A percentile compares a stretch with the other conserved stretches of the same genome.
phyloP scores from a whole-genome alignment of 1,284 basidiomycete genomes.

The Pascua guehoae region DNA sequence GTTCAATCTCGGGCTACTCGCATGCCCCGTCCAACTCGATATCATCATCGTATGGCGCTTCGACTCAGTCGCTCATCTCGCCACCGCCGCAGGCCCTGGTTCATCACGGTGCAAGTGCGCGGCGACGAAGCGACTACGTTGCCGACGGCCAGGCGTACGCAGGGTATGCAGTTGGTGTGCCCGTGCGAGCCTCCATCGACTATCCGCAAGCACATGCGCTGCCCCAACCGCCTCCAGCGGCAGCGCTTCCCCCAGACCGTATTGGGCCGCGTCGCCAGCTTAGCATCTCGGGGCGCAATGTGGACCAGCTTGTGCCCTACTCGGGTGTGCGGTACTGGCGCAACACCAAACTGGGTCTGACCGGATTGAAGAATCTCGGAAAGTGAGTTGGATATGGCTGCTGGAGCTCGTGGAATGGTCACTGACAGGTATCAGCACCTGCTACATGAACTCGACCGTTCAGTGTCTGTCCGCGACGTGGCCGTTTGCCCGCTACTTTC shows the following conservation, averaged over 20 bases:
- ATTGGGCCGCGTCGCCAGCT: too few species aligned
- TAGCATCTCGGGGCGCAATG: background rate
- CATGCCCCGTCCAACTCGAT: too few species aligned
- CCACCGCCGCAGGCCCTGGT: slow-evolving; percentile 71
- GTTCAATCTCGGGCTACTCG: slow-evolving; percentile 26
- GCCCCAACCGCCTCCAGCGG: slow-evolving; percentile 60
- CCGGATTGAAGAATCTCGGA: slow-evolving; percentile 90
- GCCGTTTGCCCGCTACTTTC: slow-evolving; percentile 86
- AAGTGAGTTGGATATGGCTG: slow-evolving; percentile 54
- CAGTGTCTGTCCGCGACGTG: slow-evolving; percentile 91
- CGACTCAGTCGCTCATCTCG: slow-evolving; percentile 43
- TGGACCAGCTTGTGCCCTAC: slow-evolving; percentile 9
- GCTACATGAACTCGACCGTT: slow-evolving; percentile 98
- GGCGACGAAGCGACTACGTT: slow-evolving; percentile 71
- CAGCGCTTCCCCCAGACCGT: slow-evolving; percentile 52
- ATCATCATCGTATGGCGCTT: too few species aligned
- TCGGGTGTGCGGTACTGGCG: slow-evolving; percentile 61
- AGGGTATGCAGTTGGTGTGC: slow-evolving; percentile 49
- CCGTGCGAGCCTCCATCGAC: slow-evolving; percentile 61
- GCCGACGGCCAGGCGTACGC: slow-evolving; percentile 51
- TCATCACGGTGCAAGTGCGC: slow-evolving; percentile 60
- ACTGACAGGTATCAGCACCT: slow-evolving; percentile 56
- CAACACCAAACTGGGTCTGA: slow-evolving; percentile 71
- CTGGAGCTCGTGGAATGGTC: background rate
- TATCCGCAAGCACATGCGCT: slow-evolving; percentile 66